A percentile compares a stretch with the other conserved stretches of the same genome.
phyloP scores from a whole-genome alignment of 2,329 filamentous ascomycete genomes.

The Fusarium musae region DNA sequence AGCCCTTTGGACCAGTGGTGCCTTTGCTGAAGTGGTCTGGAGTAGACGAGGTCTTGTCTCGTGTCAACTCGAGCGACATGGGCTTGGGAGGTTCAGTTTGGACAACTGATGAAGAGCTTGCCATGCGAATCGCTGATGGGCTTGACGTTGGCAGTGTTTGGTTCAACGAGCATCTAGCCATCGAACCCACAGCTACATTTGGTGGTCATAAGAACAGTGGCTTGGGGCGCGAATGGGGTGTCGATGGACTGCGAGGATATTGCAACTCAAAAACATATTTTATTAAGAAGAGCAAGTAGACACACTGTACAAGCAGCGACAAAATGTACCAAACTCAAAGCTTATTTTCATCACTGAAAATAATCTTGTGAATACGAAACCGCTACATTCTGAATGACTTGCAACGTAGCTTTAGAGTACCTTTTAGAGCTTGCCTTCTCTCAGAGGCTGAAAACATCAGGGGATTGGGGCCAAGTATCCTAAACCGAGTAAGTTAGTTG shows the following conservation, averaged over 20 bases:
- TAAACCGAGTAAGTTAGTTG: neutral
- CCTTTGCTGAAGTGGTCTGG: conserved; percentile 11
- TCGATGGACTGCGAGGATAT: conserved; percentile 12
- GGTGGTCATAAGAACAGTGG: conserved; percentile 27
- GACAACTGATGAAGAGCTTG: conserved; percentile 1
- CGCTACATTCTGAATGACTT: neutral
- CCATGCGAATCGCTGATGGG: neutral
- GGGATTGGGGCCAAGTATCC: neutral
- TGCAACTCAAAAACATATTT: conserved; percentile 12
- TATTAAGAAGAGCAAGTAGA: neutral
- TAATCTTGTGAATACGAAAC: neutral
- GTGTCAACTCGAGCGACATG: conserved; percentile 19
- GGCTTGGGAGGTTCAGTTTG: conserved; percentile 20
- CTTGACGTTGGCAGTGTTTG: conserved; percentile 19
- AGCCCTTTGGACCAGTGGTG: conserved; percentile 22
- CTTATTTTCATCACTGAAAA: no score
- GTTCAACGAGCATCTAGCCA: conserved; percentile 10
- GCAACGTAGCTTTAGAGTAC: no score
- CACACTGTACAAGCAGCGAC: neutral
- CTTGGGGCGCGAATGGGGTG: conserved; percentile 14
- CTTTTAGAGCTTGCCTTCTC: neutral
- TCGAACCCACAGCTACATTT: conserved; percentile 7
- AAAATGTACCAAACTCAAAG: neutral
- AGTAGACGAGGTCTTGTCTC: conserved; percentile 6
- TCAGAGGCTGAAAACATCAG: neutral